These are phyloP conservation scores for Leccinum huronense DNA, from an alignment of 1,284 basidiomycete genomes.

Conservation along the genomic window DNA sequence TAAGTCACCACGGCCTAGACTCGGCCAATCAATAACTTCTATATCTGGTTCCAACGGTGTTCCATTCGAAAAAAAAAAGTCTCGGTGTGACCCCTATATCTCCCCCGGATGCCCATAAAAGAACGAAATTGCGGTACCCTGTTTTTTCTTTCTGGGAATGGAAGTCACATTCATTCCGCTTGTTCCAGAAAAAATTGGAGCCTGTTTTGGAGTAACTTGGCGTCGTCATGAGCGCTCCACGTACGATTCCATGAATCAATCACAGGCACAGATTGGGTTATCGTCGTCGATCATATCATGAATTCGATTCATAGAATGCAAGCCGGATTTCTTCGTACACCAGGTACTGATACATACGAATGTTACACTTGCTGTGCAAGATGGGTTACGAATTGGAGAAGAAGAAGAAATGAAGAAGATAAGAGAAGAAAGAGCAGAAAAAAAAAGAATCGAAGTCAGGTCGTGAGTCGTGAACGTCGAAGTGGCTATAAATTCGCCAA, in stretches of 20 bases:
- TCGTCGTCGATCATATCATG: constrained; percentile 6
- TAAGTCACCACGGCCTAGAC: background rate
- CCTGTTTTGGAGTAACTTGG: background rate
- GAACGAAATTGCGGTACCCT: background rate
- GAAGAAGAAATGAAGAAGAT: background rate
- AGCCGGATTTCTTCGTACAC: constrained; percentile 32
- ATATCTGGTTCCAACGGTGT: background rate
- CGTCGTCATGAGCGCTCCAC: background rate
- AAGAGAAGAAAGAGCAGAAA: constrained; percentile 13
- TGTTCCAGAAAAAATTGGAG: constrained; percentile 18
- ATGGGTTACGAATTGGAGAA: background rate
- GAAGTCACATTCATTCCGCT: constrained; percentile 7
- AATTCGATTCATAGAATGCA: constrained; percentile 24
- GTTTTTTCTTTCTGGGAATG: constrained; percentile 8
- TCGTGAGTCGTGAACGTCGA: constrained; percentile 27
- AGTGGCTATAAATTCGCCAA: constrained; percentile 19
- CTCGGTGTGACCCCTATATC: background rate
- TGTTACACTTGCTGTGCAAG: constrained; percentile 20
- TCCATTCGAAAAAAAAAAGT: background rate
- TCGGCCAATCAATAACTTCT: background rate
- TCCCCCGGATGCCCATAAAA: background rate
- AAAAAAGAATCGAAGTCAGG: constrained; percentile 14
- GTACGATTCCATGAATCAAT: constrained; percentile 6
- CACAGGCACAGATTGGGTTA: constrained; percentile 17
- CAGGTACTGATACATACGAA: constrained; percentile 39